Conservation (phyloP, 768 basidiomycete genomes). For the Sarcodon sp. region DNA sequence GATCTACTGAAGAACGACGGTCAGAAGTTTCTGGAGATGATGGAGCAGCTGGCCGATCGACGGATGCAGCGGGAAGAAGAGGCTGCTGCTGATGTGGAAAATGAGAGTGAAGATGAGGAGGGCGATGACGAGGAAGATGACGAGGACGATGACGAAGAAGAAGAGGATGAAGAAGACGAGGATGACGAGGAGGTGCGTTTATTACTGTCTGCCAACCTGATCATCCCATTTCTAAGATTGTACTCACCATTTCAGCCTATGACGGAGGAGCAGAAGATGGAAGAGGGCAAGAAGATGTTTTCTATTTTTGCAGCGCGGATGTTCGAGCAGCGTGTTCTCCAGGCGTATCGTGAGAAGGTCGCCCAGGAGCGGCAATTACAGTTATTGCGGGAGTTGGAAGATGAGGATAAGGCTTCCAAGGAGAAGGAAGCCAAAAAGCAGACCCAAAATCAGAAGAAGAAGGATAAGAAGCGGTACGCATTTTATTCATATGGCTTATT, state of each 20-base stretch:
- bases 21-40: conserved; percentile 99
- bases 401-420: conserved; percentile 78
- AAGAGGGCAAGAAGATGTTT: conserved; percentile 99
- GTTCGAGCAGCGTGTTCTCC: conserved; percentile 97
- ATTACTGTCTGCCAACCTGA: neutral
- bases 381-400: conserved; percentile 87
- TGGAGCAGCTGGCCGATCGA: conserved; percentile 95
- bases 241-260: conserved; percentile 34
- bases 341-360: conserved; percentile 93
- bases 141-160: conserved; percentile 36
- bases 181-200: conserved; percentile 31
- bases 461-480: conserved; percentile 87
- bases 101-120: conserved; percentile 35
- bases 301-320: conserved; percentile 98
- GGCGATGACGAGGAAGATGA: conserved; percentile 37
- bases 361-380: conserved; percentile 93
- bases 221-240: conserved; percentile 5
- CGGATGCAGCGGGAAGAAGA: conserved; percentile 86
- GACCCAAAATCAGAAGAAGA: conserved; percentile 95
- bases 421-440: conserved; percentile 89
- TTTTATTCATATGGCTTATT: conserved; percentile 1
- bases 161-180: conserved; percentile 37
- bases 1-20: conserved; percentile 98
- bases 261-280: conserved; percentile 98
- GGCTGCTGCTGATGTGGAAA: conserved; percentile 29